Evolutionary conservation across 192 early-diverging fungal genomes (phyloP).

Genomic region (Coemansia sp.): DNA sequence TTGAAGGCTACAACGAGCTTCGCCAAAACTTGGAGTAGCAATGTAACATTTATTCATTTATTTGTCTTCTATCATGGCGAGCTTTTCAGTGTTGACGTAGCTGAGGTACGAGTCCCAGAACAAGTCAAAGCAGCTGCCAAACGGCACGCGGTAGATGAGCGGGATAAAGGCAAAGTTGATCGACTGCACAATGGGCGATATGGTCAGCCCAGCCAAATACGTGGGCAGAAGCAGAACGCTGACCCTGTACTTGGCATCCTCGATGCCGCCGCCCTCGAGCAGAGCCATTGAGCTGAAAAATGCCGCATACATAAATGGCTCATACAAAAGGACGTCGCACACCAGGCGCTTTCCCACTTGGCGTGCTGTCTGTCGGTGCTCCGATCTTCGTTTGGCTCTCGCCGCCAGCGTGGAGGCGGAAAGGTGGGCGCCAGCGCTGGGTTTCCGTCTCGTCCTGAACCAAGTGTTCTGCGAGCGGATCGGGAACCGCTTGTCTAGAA

Average conservation of each 20-base stretch:
- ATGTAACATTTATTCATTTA: background rate
- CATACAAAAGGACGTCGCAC: constrained; percentile 41
- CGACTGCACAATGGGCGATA: constrained; percentile 73
- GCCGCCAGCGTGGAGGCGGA: constrained; percentile 8
- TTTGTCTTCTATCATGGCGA: constrained; percentile 22
- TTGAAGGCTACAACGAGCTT: constrained; percentile 48
- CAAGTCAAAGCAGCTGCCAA: constrained; percentile 69
- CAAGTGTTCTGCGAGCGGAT: constrained; percentile 46
- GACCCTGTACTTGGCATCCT: constrained; percentile 30
- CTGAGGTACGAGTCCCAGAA: constrained; percentile 78
- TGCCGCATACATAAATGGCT: constrained; percentile 40
- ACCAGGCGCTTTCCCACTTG: constrained; percentile 46
- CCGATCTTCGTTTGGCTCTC: constrained; percentile 26
- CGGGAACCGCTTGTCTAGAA: constrained; percentile 46
- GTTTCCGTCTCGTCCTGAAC: constrained; percentile 35
- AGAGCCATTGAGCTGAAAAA: constrained; percentile 51
- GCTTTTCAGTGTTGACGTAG: constrained; percentile 61
- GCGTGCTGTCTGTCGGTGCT: constrained; percentile 23
- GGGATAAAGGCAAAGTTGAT: constrained; percentile 77
- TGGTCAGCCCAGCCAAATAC: constrained; percentile 46
- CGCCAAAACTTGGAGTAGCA: constrained; percentile 11
- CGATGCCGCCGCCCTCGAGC: constrained; percentile 40
- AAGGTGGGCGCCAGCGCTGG: background rate
- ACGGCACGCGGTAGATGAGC: constrained; percentile 65
- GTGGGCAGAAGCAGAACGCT: constrained; percentile 32